Evolutionary conservation across 2,329 filamentous ascomycete genomes (phyloP).

Genomic region (Xenosphaeropsis pyriputrescens): DNA sequence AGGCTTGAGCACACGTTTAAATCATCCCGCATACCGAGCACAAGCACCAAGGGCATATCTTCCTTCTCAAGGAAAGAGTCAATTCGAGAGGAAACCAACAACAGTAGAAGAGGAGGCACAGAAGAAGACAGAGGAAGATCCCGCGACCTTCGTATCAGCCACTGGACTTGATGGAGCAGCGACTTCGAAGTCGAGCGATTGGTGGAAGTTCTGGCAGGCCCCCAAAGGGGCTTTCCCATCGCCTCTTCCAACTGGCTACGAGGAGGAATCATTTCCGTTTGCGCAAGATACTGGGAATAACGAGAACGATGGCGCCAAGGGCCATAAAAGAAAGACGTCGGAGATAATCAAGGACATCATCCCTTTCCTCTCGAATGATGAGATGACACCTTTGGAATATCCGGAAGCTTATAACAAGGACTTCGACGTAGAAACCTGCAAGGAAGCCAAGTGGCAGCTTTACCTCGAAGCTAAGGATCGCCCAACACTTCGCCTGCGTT

Average conservation of each 20-base stretch:
- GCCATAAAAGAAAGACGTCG: slow-evolving; percentile 27
- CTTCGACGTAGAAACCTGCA: slow-evolving; percentile 43
- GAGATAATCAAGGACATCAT: slow-evolving; percentile 18
- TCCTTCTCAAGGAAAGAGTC: neutral
- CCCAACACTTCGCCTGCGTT: slow-evolving; percentile 37
- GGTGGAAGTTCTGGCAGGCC: slow-evolving; percentile 52
- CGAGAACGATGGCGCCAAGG: slow-evolving; percentile 7
- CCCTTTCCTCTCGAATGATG: no score
- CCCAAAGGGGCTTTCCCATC: slow-evolving; percentile 45
- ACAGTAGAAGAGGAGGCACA: neutral
- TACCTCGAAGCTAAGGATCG: slow-evolving; percentile 73
- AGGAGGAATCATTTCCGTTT: slow-evolving; percentile 15
- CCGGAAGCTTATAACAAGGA: slow-evolving; percentile 46
- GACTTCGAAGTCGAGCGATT: slow-evolving; percentile 12
- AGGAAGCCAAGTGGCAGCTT: slow-evolving; percentile 61
- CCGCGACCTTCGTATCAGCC: slow-evolving; percentile 2
- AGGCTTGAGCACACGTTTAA: no score
- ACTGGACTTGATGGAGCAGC: slow-evolving; percentile 2
- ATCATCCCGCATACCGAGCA: no score
- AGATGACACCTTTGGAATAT: slow-evolving; percentile 27
- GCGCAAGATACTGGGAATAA: no score
- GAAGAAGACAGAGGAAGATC: neutral
- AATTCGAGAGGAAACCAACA: neutral
- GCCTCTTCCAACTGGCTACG: slow-evolving; percentile 41
- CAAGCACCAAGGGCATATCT: neutral